Percentiles rank a stretch among this genome's conserved stretches.
These are phyloP conservation scores for Candida piceae DNA, from an alignment of 805 yeast genomes.

Conservation along the genomic window DNA sequence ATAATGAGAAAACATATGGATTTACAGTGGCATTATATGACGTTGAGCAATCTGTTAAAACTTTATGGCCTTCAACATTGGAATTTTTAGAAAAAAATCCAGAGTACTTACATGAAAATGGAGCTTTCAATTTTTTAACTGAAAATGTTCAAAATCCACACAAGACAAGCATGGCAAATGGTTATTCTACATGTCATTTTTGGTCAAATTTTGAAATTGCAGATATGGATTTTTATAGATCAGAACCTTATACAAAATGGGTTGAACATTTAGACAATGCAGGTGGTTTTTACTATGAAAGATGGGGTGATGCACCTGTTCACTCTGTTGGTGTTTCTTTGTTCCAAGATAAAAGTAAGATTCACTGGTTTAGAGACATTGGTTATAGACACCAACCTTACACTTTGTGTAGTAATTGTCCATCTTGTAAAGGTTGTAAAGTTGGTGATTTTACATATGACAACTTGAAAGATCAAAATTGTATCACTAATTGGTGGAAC, in stretches of 20 bases:
- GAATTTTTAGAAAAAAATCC: constrained; percentile 53
- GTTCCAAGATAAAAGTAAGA: constrained; percentile 60
- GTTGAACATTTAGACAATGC: constrained; percentile 56
- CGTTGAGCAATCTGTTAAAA: constrained; percentile 53
- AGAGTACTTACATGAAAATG: constrained; percentile 49
- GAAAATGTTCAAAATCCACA: constrained; percentile 49
- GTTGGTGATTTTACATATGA: constrained; percentile 53
- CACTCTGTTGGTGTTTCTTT: constrained; percentile 70
- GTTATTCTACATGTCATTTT: constrained; percentile 69
- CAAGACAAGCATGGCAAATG: constrained; percentile 33
- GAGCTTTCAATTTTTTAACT: constrained; percentile 48
- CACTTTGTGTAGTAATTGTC: constrained; percentile 51
- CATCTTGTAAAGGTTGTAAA: constrained; percentile 49
- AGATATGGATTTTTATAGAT: constrained; percentile 73
- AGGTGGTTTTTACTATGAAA: constrained; percentile 83
- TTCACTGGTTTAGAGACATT: constrained; percentile 87
- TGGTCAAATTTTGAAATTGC: constrained; percentile 90
- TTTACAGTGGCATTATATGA: constrained; percentile 68
- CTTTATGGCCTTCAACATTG: constrained; percentile 68
- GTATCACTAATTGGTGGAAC: constrained; percentile 67
- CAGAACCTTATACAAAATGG: constrained; percentile 62
- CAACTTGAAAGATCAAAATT: constrained; percentile 60
- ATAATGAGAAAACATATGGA: constrained; percentile 66
- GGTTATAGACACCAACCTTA: constrained; percentile 77
- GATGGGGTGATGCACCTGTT: constrained; percentile 95